Percentiles rank a stretch among this genome's conserved stretches.
Evolutionary conservation across 1,284 basidiomycete species (phyloP).

Genomic region (Cutaneotrichosporon dermatis): DNA sequence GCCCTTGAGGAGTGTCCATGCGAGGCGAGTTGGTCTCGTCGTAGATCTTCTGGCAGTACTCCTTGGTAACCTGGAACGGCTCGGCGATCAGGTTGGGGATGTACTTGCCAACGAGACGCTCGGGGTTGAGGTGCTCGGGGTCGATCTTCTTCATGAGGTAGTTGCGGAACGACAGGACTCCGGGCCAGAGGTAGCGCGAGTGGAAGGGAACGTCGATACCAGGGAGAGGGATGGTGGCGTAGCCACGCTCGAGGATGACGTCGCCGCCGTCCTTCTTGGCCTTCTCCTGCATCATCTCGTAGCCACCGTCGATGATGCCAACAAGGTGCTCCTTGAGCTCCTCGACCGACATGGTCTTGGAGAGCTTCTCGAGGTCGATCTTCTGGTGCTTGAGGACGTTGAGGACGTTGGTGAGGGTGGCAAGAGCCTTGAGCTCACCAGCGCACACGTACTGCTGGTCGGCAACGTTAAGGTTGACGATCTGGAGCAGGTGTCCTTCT

Average conservation of each 20-base stretch:
- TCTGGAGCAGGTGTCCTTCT: slow-evolving; percentile 82
- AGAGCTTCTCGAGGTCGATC: slow-evolving; percentile 88
- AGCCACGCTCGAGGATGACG: slow-evolving; percentile 92
- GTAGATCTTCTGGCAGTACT: slow-evolving; percentile 91
- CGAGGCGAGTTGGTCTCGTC: slow-evolving; percentile 90
- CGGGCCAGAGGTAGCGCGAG: slow-evolving; percentile 93
- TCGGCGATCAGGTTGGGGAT: slow-evolving; percentile 95
- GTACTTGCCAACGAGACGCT: slow-evolving; percentile 88
- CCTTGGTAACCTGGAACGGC: slow-evolving; percentile 84
- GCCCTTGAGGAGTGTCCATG: slow-evolving; percentile 84
- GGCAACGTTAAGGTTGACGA: slow-evolving; percentile 92
- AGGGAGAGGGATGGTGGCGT: slow-evolving; percentile 90
- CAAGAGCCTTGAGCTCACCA: slow-evolving; percentile 87
- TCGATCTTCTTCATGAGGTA: slow-evolving; percentile 98
- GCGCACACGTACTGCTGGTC: slow-evolving; percentile 88
- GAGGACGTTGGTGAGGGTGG: slow-evolving; percentile 90
- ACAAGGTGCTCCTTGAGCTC: slow-evolving; percentile 59
- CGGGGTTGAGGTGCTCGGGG: slow-evolving; percentile 79
- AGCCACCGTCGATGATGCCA: slow-evolving; percentile 83
- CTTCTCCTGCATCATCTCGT: slow-evolving; percentile 66
- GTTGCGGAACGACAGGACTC: slow-evolving; percentile 70
- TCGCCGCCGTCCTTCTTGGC: slow-evolving; percentile 67
- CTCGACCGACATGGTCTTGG: slow-evolving; percentile 47
- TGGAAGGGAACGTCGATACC: slow-evolving; percentile 99
- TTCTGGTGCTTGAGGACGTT: slow-evolving; percentile 97